phyloP scores from a whole-genome alignment of 192 early-diverging fungal species.

The Coemansia sp. region DNA sequence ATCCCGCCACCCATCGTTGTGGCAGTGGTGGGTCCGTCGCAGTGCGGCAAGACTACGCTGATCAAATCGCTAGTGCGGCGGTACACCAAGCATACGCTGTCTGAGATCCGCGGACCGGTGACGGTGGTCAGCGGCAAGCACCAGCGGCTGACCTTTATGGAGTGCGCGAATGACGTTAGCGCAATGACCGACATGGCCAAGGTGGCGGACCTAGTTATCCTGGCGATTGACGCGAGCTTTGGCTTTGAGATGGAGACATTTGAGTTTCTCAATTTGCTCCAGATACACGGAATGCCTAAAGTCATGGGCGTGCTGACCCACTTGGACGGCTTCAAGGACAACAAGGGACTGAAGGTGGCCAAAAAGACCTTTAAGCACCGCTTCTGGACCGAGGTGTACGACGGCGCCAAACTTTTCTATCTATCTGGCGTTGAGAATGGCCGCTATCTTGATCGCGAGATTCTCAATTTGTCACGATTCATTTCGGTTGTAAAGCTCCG shows the following conservation, averaged over 20 bases:
- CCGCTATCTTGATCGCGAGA: conserved; percentile 87
- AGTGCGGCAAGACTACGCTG: conserved; percentile 93
- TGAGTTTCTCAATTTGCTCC: conserved; percentile 96
- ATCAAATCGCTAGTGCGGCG: conserved; percentile 93
- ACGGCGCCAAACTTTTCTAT: conserved; percentile 98
- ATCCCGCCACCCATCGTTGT: conserved; percentile 89
- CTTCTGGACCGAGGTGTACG: conserved; percentile 99
- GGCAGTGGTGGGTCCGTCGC: conserved; percentile 92
- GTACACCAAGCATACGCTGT: conserved; percentile 90
- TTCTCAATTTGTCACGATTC: conserved; percentile 91
- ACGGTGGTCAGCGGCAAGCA: conserved; percentile 96
- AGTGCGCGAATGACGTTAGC: conserved; percentile 95
- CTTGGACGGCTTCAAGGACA: conserved; percentile 92
- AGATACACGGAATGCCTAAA: conserved; percentile 95
- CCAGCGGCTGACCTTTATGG: conserved; percentile 93
- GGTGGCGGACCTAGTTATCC: conserved; percentile 90
- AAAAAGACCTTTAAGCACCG: conserved; percentile 96
- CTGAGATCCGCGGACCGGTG: conserved; percentile 90
- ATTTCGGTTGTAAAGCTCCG: conserved; percentile 99
- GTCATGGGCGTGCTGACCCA: conserved; percentile 98
- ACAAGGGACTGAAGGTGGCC: conserved; percentile 78
- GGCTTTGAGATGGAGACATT: conserved; percentile 99
- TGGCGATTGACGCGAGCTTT: conserved; percentile 94
- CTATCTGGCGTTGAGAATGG: conserved; percentile 95
- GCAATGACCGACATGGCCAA: conserved; percentile 97